These are phyloP conservation scores for Ophiostoma populinum DNA, from an alignment of 2,329 filamentous ascomycete genomes.

Conservation along the genomic window DNA sequence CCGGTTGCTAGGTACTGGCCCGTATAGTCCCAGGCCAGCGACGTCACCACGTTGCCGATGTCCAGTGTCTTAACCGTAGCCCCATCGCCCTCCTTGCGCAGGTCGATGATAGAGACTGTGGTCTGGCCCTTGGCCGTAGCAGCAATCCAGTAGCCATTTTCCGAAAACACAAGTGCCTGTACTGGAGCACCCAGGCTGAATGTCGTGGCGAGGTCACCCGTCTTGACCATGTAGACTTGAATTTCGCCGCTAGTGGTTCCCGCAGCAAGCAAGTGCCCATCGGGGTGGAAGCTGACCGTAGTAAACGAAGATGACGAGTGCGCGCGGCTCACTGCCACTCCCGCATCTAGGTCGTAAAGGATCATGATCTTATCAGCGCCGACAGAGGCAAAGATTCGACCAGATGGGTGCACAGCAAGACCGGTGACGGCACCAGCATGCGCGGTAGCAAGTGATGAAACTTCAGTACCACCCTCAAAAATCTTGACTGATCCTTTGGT, in stretches of 20 bases:
- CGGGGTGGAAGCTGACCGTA: constrained; percentile 76
- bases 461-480: constrained; percentile 53
- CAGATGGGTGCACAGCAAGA: constrained; percentile 67
- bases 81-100: constrained; percentile 77
- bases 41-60: constrained; percentile 61
- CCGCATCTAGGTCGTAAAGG: constrained; percentile 60
- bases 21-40: constrained; percentile 83
- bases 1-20: constrained; percentile 80
- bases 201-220: constrained; percentile 55
- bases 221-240: constrained; percentile 77
- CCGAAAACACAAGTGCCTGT: constrained; percentile 68
- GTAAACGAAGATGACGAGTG: constrained; percentile 63
- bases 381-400: constrained; percentile 68
- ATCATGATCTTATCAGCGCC: constrained; percentile 85
- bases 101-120: constrained; percentile 72
- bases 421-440: constrained; percentile 71
- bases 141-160: constrained; percentile 94
- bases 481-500: constrained; percentile 65
- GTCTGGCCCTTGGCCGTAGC: constrained; percentile 62
- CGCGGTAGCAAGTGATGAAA: constrained; percentile 48
- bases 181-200: constrained; percentile 56
- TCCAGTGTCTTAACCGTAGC: constrained; percentile 73
- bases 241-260: constrained; percentile 68
- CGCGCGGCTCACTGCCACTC: constrained; percentile 57
- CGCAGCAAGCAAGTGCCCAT: constrained; percentile 82